phyloP scores from a whole-genome alignment of 306 rosid genomes.

The Luffa aegyptiaca region DNA sequence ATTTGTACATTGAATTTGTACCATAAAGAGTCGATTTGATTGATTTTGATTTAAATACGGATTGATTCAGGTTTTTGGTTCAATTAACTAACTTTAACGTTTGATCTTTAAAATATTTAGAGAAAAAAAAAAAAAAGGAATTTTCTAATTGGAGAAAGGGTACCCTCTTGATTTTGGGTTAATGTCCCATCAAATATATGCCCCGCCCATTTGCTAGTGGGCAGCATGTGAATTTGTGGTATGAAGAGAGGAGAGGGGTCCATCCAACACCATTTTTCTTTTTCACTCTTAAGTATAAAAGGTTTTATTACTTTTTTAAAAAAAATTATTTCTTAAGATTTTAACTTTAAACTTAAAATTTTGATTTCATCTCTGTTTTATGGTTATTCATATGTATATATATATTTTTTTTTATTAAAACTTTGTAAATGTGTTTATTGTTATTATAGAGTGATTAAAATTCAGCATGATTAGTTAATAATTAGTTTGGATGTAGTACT shows the following conservation, averaged over 20 bases:
- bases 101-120: not conserved
- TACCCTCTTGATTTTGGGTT: not conserved
- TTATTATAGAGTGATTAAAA: too few species aligned
- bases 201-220: conserved; percentile 6
- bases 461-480: not conserved
- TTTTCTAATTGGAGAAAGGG: not conserved
- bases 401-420: too few species aligned
- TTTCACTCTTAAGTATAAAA: not conserved
- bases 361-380: too few species aligned
- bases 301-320: not conserved
- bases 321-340: not conserved
- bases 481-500: not conserved
- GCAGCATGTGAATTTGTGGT: conserved; percentile 3
- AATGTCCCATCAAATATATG: not conserved
- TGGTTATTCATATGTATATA: too few species aligned
- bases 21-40: not conserved
- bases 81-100: not conserved
- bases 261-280: not conserved
- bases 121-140: too few species aligned
- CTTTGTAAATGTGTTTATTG: too few species aligned
- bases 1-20: conserved; percentile 1
- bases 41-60: not conserved
- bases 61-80: not conserved
- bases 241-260: not conserved
- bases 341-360: too few species aligned